These are phyloP conservation scores for Physaria fendleri DNA, from an alignment of 345 rosid genomes.

Conservation along the genomic window DNA sequence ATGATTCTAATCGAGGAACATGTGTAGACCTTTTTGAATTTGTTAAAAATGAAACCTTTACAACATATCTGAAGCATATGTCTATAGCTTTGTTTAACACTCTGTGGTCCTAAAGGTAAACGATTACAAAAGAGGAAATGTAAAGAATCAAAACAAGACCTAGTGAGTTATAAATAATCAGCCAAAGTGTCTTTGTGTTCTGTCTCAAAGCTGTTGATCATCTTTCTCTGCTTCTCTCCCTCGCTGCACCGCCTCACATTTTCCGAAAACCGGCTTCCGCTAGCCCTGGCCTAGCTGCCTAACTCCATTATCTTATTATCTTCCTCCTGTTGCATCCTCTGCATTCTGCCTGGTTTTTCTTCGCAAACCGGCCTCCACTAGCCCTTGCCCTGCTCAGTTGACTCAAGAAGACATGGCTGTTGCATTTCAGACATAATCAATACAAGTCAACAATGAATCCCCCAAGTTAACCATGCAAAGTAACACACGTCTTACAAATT, in stretches of 20 bases:
- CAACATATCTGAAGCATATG: background rate
- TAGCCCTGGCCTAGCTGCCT: too few relatives aligned
- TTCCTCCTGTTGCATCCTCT: constrained; percentile 21
- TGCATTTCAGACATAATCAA: background rate
- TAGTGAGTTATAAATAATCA: constrained; percentile 17
- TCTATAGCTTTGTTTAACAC: background rate
- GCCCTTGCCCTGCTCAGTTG: constrained; percentile 83
- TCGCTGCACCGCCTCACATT: too few relatives aligned
- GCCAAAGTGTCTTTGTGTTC: constrained; percentile 29
- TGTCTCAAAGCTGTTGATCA: constrained; percentile 26
- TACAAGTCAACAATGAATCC: too few relatives aligned
- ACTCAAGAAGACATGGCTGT: constrained; percentile 97
- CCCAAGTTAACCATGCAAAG: background rate
- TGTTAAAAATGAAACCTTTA: background rate
- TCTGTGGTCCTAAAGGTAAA: background rate
- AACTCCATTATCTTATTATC: constrained; percentile 22
- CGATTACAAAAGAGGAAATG: constrained; percentile 3
- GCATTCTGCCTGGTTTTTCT: constrained; percentile 51
- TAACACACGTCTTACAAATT: background rate
- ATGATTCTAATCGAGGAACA: too few relatives aligned
- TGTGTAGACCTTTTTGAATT: background rate
- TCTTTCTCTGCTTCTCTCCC: too few relatives aligned
- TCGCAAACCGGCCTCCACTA: constrained; percentile 90
- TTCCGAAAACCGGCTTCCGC: too few relatives aligned
- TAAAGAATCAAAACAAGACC: constrained; percentile 22